Conservation (phyloP, 2,329 filamentous ascomycete species). For the Calycina marina region DNA sequence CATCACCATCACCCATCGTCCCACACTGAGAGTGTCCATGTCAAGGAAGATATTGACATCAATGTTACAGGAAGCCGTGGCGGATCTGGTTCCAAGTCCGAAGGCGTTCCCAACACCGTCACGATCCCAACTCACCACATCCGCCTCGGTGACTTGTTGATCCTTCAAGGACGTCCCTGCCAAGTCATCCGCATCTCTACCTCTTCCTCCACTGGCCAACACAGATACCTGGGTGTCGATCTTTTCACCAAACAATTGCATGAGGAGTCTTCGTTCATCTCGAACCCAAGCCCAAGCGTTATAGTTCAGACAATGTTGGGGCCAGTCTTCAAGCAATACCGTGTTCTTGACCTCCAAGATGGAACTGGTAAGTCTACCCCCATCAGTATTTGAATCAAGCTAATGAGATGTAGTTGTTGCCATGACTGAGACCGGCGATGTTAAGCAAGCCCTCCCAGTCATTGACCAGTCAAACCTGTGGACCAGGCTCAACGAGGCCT, state of each 20-base stretch:
- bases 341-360: conserved; percentile 91
- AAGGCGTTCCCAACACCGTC: conserved; percentile 58
- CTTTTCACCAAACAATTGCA: conserved; percentile 99
- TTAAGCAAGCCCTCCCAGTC: conserved; percentile 90
- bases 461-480: conserved; percentile 90
- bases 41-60: conserved; percentile 20
- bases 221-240: conserved; percentile 98
- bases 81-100: conserved; percentile 11
- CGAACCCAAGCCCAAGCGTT: conserved; percentile 90
- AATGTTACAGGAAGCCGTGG: conserved; percentile 8
- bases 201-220: conserved; percentile 93
- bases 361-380: conserved; percentile 38
- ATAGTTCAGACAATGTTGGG: conserved; percentile 99
- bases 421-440: conserved; percentile 96
- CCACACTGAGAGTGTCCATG: conserved; percentile 1
- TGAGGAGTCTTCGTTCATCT: conserved; percentile 96
- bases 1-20: conserved; percentile 25
- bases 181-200: conserved; percentile 99
- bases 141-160: conserved; percentile 95
- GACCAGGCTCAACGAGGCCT: conserved; percentile 65
- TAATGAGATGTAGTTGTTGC: conserved; percentile 47
- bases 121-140: conserved; percentile 99
- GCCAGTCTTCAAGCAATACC: conserved; percentile 99
- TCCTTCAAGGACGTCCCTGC: conserved; percentile 97
- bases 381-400: neutral